phyloP scores from a whole-genome alignment of 306 rosid genomes.

The Cicer yamashitae region DNA sequence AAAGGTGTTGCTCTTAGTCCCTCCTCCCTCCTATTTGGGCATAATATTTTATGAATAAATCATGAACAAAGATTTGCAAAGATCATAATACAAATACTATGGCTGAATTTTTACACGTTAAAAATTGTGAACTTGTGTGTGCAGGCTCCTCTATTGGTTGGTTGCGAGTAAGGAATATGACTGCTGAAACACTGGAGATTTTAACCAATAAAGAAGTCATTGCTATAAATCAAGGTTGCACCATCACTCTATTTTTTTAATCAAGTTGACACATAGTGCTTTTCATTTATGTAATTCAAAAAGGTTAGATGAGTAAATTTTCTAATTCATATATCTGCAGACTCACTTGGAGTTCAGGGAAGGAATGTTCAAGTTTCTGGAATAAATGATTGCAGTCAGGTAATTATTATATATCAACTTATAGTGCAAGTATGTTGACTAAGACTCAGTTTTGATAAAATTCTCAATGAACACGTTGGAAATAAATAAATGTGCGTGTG shows the following conservation, averaged over 20 bases:
- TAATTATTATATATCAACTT: conserved; percentile 45
- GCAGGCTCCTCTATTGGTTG: conserved; percentile 96
- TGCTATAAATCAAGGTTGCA: conserved; percentile 86
- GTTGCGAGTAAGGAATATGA: conserved; percentile 87
- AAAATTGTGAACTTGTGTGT: conserved; percentile 39
- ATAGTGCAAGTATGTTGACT: neutral
- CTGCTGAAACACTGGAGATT: conserved; percentile 71
- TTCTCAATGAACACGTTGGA: too few relatives aligned
- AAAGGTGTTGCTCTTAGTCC: conserved; percentile 62
- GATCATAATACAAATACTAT: conserved; percentile 8
- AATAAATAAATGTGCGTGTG: too few relatives aligned
- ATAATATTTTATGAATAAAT: conserved; percentile 35
- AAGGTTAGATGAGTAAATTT: conserved; percentile 23
- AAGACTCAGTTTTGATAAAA: too few relatives aligned
- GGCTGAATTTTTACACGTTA: conserved; percentile 37
- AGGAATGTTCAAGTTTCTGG: conserved; percentile 78
- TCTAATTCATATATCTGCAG: conserved; percentile 54
- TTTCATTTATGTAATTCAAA: conserved; percentile 17
- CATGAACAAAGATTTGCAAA: conserved; percentile 33
- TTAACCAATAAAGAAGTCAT: conserved; percentile 82
- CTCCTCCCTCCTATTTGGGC: neutral
- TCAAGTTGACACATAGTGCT: conserved; percentile 19
- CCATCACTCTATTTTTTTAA: conserved; percentile 23
- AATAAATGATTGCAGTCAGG: conserved; percentile 74
- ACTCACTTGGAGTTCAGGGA: conserved; percentile 92